Evolutionary conservation across 2,329 filamentous ascomycete species (phyloP).

Genomic region (Penicillium palitans): DNA sequence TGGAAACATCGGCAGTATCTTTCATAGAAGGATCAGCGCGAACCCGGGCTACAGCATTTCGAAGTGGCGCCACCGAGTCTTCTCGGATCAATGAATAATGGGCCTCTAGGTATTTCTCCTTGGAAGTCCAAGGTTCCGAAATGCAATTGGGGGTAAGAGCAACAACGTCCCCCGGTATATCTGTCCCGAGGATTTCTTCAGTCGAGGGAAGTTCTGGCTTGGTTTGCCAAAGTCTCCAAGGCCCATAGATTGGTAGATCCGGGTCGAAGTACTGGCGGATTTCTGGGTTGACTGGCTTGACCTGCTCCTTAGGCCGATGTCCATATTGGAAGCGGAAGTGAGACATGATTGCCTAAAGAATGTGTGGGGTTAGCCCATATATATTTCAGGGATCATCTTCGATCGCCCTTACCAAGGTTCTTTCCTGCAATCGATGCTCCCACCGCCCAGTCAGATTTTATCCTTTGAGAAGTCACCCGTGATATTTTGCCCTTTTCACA

Average conservation of each 20-base stretch:
- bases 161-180: slow-evolving; percentile 24
- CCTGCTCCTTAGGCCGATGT: background rate
- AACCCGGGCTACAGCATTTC: slow-evolving; percentile 63
- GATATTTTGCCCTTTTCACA: too few relatives aligned
- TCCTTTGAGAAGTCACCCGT: too few relatives aligned
- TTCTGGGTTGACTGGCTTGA: background rate
- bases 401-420: background rate
- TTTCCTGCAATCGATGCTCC: background rate
- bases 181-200: slow-evolving; percentile 39
- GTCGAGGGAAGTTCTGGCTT: slow-evolving; percentile 44
- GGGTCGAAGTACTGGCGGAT: slow-evolving; percentile 3
- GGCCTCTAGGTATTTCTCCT: slow-evolving; percentile 65
- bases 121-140: slow-evolving; percentile 58
- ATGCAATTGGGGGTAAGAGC: slow-evolving; percentile 54
- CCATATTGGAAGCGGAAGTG: background rate
- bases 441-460: too few relatives aligned
- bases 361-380: background rate
- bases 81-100: slow-evolving; percentile 77
- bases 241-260: background rate
- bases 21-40: slow-evolving; percentile 53
- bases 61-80: slow-evolving; percentile 68
- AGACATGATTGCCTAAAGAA: background rate
- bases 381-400: background rate
- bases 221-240: slow-evolving; percentile 4
- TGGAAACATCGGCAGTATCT: slow-evolving; percentile 59